These are phyloP conservation scores for Penicillium olsonii DNA, from an alignment of 2,329 filamentous ascomycete genomes.

Conservation along the genomic window DNA sequence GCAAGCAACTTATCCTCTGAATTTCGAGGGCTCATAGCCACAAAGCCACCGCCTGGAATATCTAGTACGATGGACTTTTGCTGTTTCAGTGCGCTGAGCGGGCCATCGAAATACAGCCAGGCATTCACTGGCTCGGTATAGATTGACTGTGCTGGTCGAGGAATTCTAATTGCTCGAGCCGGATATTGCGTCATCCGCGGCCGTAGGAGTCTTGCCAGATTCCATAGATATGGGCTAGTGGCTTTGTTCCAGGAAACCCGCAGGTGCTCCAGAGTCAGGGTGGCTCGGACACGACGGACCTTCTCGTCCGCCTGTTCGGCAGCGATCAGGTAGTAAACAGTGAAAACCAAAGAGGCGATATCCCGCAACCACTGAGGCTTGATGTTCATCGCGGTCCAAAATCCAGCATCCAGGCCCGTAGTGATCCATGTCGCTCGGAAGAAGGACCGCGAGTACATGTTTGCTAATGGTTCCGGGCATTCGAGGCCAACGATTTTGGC, in stretches of 20 bases:
- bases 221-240: constrained; percentile 79
- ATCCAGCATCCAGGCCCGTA: constrained; percentile 91
- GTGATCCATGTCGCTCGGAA: constrained; percentile 97
- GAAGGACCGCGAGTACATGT: constrained; percentile 88
- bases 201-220: constrained; percentile 70
- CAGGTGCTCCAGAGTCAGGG: constrained; percentile 86
- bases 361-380: constrained; percentile 77
- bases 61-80: constrained; percentile 82
- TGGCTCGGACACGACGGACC: constrained; percentile 83
- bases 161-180: constrained; percentile 80
- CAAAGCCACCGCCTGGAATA: constrained; percentile 90
- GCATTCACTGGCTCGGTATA: constrained; percentile 80
- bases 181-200: constrained; percentile 79
- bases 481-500: constrained; percentile 88
- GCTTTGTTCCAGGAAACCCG: constrained; percentile 95
- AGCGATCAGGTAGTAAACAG: constrained; percentile 85
- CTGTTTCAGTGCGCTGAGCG: constrained; percentile 72
- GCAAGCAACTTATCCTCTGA: constrained; percentile 92
- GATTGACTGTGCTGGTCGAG: constrained; percentile 73
- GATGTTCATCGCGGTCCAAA: constrained; percentile 98
- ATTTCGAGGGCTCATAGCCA: constrained; percentile 92
- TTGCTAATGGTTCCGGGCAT: constrained; percentile 88
- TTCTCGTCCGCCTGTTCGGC: constrained; percentile 96
- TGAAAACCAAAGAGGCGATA: constrained; percentile 78
- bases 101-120: constrained; percentile 94